Conservation (phyloP, 2,329 filamentous ascomycete genomes). For the Phialophora tarda region DNA sequence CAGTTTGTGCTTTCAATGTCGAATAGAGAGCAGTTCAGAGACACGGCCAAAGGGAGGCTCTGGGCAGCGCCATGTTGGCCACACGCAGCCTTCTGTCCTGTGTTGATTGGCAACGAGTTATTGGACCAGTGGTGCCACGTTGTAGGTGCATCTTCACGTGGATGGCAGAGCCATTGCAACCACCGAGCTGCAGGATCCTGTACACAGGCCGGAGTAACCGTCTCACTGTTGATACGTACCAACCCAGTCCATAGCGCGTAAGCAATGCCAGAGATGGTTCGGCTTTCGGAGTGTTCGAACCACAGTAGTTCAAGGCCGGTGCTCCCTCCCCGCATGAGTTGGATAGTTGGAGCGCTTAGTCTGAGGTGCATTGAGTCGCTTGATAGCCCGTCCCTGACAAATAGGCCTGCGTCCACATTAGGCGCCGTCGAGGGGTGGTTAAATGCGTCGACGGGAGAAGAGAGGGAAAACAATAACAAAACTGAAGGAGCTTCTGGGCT, state of each 20-base stretch:
- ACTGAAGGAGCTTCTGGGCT: neutral
- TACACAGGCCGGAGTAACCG: neutral
- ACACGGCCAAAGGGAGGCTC: neutral
- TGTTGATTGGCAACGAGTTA: neutral
- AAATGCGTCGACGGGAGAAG: neutral
- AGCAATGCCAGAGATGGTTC: neutral
- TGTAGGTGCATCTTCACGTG: neutral
- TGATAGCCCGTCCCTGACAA: neutral
- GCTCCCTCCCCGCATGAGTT: neutral
- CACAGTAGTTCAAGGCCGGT: neutral
- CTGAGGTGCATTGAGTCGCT: neutral
- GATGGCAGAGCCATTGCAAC: neutral
- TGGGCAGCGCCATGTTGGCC: too few relatives aligned
- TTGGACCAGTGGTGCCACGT: neutral
- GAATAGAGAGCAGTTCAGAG: neutral
- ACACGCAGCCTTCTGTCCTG: neutral
- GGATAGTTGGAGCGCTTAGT: neutral
- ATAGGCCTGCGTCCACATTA: neutral
- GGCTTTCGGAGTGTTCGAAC: neutral
- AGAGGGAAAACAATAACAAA: neutral
- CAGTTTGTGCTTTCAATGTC: neutral
- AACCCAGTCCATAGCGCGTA: neutral
- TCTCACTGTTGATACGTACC: neutral
- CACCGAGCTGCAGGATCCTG: too few relatives aligned
- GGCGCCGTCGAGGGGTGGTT: neutral